Conservation (phyloP, 768 basidiomycete genomes). For the Bullera alba region DNA sequence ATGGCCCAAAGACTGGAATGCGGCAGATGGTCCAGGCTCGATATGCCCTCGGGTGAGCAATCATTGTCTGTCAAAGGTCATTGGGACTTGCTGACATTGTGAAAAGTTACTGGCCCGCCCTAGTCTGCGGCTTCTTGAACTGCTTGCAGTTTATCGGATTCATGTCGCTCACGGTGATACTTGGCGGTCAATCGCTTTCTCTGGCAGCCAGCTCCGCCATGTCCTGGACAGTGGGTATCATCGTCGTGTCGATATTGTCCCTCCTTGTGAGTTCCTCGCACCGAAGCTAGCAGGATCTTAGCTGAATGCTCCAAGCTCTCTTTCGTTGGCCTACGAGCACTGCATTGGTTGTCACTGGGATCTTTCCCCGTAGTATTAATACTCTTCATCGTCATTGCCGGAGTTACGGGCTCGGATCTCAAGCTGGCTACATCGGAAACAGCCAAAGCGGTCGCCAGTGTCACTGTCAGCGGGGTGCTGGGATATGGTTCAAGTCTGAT, state of each 20-base stretch:
- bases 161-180: slow-evolving; percentile 60
- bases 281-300: not conserved
- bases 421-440: slow-evolving; percentile 18
- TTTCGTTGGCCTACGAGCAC: slow-evolving; percentile 40
- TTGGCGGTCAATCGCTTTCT: slow-evolving; percentile 62
- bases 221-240: slow-evolving; percentile 53
- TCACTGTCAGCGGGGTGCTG: slow-evolving; percentile 31
- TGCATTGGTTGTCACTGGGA: slow-evolving; percentile 39
- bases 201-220: slow-evolving; percentile 53
- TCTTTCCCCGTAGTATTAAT: slow-evolving; percentile 43
- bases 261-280: slow-evolving; percentile 33
- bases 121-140: slow-evolving; percentile 51
- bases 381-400: slow-evolving; percentile 38
- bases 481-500: slow-evolving; percentile 43
- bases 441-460: slow-evolving; percentile 10
- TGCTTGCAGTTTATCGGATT: slow-evolving; percentile 60
- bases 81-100: not conserved
- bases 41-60: slow-evolving; percentile 7
- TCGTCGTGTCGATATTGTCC: slow-evolving; percentile 40
- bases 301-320: slow-evolving; percentile 28
- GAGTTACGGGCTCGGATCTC: slow-evolving; percentile 30
- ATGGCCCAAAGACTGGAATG: slow-evolving; percentile 64
- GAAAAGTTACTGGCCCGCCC: slow-evolving; percentile 46
- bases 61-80: not conserved
- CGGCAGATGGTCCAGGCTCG: slow-evolving; percentile 70